Conservation (phyloP, 2,329 filamentous ascomycete genomes). For the Monosporascus ibericus region DNA sequence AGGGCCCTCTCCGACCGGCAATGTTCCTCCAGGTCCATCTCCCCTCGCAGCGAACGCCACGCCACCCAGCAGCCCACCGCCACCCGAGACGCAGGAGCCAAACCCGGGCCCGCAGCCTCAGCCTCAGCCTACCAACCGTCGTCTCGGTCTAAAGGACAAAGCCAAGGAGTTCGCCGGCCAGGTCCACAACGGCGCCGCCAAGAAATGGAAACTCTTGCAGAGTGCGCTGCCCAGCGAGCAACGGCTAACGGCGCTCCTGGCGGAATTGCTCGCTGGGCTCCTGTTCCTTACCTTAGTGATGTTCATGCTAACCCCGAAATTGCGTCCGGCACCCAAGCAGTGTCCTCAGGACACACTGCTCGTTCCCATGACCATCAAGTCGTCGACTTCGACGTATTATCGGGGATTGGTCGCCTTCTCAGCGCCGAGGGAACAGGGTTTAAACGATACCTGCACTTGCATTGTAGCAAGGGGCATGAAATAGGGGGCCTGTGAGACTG, state of each 20-base stretch:
- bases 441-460: neutral
- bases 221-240: too few relatives aligned
- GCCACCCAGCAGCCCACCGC: neutral
- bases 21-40: neutral
- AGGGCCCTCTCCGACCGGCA: neutral
- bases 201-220: too few relatives aligned
- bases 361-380: neutral
- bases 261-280: neutral
- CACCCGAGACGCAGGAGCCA: too few relatives aligned
- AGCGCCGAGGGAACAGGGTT: neutral
- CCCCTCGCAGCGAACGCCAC: neutral
- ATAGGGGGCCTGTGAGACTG: neutral
- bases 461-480: neutral
- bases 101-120: too few relatives aligned
- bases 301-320: too few relatives aligned
- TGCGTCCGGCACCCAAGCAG: neutral
- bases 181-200: too few relatives aligned
- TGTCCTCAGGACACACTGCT: slow-evolving; percentile 1
- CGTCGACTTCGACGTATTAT: slow-evolving; percentile 1
- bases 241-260: too few relatives aligned
- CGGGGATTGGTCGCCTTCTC: slow-evolving; percentile 1
- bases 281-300: neutral
- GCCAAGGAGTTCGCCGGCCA: too few relatives aligned
- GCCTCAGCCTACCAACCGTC: too few relatives aligned
- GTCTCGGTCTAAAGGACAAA: too few relatives aligned